phyloP scores from a whole-genome alignment of 2,329 filamentous ascomycete species.

The Phaeosphaeriaceae sp. region DNA sequence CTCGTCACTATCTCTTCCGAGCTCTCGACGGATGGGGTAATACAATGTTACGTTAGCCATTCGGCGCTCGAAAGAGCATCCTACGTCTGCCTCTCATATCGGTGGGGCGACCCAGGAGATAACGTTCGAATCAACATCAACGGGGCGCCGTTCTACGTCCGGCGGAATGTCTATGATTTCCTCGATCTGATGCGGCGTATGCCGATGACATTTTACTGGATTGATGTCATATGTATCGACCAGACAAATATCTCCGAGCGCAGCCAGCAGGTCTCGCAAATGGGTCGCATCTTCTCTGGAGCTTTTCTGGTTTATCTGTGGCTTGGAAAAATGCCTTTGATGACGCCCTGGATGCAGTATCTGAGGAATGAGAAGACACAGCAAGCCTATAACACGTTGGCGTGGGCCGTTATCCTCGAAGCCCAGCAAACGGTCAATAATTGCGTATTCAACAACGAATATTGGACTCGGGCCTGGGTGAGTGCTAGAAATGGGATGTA shows the following conservation, averaged over 20 bases:
- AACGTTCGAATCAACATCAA: slow-evolving; percentile 8
- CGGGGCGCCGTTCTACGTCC: slow-evolving; percentile 8
- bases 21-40: slow-evolving; percentile 1
- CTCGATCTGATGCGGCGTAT: slow-evolving; percentile 3
- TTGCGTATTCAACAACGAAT: slow-evolving; percentile 10
- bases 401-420: background rate
- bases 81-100: slow-evolving; percentile 8
- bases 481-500: background rate
- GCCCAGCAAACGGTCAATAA: slow-evolving; percentile 1
- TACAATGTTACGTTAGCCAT: slow-evolving; percentile 10
- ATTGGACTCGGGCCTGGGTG: slow-evolving; percentile 13
- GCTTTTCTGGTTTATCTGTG: slow-evolving; percentile 8
- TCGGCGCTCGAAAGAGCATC: slow-evolving; percentile 7
- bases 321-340: slow-evolving; percentile 10
- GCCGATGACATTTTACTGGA: slow-evolving; percentile 11
- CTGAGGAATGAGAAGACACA: background rate
- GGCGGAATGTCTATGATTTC: slow-evolving; percentile 12
- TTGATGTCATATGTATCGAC: slow-evolving; percentile 17
- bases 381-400: background rate
- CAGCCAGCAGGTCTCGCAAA: slow-evolving; percentile 20
- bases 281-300: slow-evolving; percentile 15
- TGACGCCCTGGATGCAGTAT: slow-evolving; percentile 4
- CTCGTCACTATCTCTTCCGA: slow-evolving; percentile 8
- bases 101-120: slow-evolving; percentile 4
- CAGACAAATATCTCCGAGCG: slow-evolving; percentile 8